Evolutionary conservation across 2,329 filamentous ascomycete genomes (phyloP), one percentile per base, ranked within the genome.

Genomic region (Hypoxylon sp.): DNA sequence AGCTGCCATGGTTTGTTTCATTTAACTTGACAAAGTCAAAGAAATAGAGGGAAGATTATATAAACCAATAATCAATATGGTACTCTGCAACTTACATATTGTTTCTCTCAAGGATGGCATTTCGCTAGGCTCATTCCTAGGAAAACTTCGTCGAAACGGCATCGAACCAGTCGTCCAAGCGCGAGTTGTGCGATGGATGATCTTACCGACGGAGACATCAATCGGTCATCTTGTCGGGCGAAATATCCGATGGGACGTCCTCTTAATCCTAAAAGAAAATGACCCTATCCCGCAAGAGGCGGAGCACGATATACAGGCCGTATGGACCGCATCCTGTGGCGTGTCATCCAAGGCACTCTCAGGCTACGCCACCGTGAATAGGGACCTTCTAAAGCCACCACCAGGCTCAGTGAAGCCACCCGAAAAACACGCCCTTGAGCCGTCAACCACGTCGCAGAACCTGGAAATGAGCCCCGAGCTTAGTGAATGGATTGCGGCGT

Each of bases 401-500:
- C 36, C 50, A 16, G 37, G 49, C 12, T 44, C 56, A 0, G 44
- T 57, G 15, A 27, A 36, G 3, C 32, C 44, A 1, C 46, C 40
- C 5, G 36, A 31, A 20, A 40, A 27, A 8, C 57, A 46, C 6
- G 44, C 41, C 15, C 36, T 48, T 11, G 35, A 38, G 35, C 50
- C 53, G 1, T 42, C 52, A 27, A 30, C 16, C 8, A 51, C 60
- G 5, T 57, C 62, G 7, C 60, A 85, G 65, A 74, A 75, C 13
- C 73, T 87, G 0, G 82, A 86, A 61, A 66, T 86, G 6, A 78
- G 76, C 11, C 64, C 74, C 0, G 76, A 80, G 3, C 65, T 87
- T 0, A 62, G 73, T 8, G 27, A 61, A 1, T 87, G 82, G 76
- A 79, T 83, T 64, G 51, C 69, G 3, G 25, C 27, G 11, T 37